Percentiles rank a stretch among this genome's conserved stretches.
phyloP scores from a whole-genome alignment of 805 yeast species.

The Candida xyloterini region DNA sequence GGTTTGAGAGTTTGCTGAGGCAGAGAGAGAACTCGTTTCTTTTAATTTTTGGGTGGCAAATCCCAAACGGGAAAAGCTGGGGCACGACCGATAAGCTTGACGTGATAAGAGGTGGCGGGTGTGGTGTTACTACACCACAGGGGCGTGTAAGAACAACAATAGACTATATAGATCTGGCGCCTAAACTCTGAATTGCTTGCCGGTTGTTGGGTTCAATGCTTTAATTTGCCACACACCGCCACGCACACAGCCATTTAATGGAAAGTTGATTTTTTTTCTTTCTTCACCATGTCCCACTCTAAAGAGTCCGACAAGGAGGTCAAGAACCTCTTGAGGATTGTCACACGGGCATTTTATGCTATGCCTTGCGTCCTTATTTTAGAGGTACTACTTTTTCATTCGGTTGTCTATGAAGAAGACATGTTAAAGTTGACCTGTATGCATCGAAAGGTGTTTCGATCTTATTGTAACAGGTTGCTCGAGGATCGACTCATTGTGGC shows the following conservation, averaged over 20 bases:
- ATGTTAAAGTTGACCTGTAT: constrained; percentile 75
- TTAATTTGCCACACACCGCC: neutral
- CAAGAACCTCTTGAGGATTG: constrained; percentile 60
- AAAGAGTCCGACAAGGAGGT: constrained; percentile 21
- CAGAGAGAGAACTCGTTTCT: constrained; percentile 5
- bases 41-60: constrained; percentile 12
- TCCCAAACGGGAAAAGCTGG: constrained; percentile 10
- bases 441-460: constrained; percentile 81
- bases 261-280: neutral
- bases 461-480: constrained; percentile 72
- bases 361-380: constrained; percentile 77
- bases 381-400: constrained; percentile 85
- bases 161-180: too few relatives aligned
- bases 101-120: constrained; percentile 8
- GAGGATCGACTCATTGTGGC: constrained; percentile 78
- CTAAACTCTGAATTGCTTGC: neutral
- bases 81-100: constrained; percentile 13
- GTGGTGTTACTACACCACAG: neutral
- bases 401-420: constrained; percentile 91
- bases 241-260: neutral
- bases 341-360: constrained; percentile 83
- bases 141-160: too few relatives aligned
- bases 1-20: constrained; percentile 4
- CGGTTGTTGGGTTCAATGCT: neutral
- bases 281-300: constrained; percentile 13